Base-by-base conservation (phyloP, 768 basidiomycete genomes). In the Agaricus blazei region DNA sequence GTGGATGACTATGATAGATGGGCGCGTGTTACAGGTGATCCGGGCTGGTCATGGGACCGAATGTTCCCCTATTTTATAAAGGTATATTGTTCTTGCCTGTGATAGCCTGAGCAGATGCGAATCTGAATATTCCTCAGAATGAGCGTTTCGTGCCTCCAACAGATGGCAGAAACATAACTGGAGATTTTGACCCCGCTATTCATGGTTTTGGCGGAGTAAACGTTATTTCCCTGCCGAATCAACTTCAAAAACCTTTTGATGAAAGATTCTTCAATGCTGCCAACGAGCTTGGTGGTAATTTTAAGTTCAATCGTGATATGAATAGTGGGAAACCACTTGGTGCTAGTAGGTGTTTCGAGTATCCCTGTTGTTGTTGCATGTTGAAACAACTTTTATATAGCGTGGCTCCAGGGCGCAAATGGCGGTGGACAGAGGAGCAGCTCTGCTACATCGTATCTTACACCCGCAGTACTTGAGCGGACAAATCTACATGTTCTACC, bases 141-240 rank as follows among this genome's bases (percentile, higher is more conserved):
- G 76, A 79, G 59, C 65, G 61, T 44, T 72, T 65, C 58, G 60
- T 60, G 2, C 58, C 65, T 7, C 73, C 77, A 0, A 67, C 67
- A 4, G 75, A 76, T 52, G 52, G 63, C n/a, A 75, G 75, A 54
- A 64, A 75, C 56, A 72, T 65, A 36, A 63, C 63, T 3, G 69
- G 70, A 5, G 65, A 77, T 57, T 73, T 67, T 49, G 60, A 73
- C 53, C 73, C 77, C 1, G 26, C 61, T 0, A 56, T 74, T 9
- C 76, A 77, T 58, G 67, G 73, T 9, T 64, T 62, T 15, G 52
- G 62, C 12, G 76, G 77, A 9, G 61, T 65, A 7, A 64, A 63
- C 36, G 56, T 57, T 0, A 69, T 72, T 47, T 71, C 67, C 48
- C 60, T 76, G 4, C 62, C 67, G 11, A 70, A 73, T 9, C 69